A percentile compares a stretch with the other conserved stretches of the same genome.
Evolutionary conservation across 129 eudicot genomes (phyloP).

Genomic region (Chrysanthemum seticuspe): DNA sequence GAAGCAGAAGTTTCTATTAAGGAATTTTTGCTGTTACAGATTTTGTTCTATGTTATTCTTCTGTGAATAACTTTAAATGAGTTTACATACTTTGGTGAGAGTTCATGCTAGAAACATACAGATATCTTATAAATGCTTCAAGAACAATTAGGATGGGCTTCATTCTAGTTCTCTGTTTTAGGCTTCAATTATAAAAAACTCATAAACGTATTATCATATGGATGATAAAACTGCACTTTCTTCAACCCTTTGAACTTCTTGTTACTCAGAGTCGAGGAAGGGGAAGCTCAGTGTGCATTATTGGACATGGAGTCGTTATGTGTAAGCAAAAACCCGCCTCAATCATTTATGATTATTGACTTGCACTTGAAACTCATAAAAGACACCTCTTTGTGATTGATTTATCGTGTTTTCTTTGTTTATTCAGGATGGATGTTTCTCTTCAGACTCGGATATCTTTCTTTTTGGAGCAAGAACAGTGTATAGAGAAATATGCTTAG

Average conservation of each 20-base stretch:
- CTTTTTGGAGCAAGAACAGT: constrained; percentile 98
- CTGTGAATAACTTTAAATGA: not conserved
- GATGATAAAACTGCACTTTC: constrained; percentile 2
- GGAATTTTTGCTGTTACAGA: not conserved
- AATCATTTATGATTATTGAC: constrained; percentile 13
- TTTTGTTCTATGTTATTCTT: not conserved
- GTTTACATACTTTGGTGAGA: not conserved
- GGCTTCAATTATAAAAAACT: not conserved
- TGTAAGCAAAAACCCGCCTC: constrained; percentile 46
- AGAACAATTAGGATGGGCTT: not conserved
- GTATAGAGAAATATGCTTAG: constrained; percentile 92
- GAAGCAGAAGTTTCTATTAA: not conserved
- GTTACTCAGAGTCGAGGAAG: constrained; percentile 83
- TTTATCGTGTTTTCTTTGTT: not conserved
- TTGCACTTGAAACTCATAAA: not conserved
- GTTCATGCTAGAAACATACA: not conserved
- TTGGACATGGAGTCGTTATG: constrained; percentile 84
- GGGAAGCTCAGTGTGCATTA: constrained; percentile 98
- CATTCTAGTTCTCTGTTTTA: not conserved
- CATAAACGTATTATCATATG: not conserved
- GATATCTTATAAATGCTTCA: not conserved
- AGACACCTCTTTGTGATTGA: constrained; percentile 13
- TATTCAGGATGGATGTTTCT: constrained; percentile 95
- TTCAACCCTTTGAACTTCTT: constrained; percentile 13
- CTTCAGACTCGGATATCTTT: constrained; percentile 89